phyloP scores from a whole-genome alignment of 2,329 filamentous ascomycete genomes.

The Botrytis squamosa region DNA sequence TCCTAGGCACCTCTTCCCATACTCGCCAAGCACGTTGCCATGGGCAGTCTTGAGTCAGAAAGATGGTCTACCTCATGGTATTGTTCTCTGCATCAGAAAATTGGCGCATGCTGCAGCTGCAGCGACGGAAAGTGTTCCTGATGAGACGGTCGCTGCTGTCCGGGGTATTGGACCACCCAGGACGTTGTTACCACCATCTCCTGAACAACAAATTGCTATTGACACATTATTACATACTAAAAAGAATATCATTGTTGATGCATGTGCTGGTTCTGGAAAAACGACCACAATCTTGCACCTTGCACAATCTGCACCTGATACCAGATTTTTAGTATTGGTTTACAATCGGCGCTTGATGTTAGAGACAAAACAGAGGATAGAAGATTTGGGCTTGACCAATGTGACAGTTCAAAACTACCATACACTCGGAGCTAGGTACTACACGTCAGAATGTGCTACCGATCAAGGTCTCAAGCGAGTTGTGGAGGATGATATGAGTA shows the following conservation, averaged over 20 bases:
- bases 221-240: slow-evolving; percentile 16
- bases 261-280: slow-evolving; percentile 20
- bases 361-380: slow-evolving; percentile 14
- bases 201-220: slow-evolving; percentile 16
- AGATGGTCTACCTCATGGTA: not conserved
- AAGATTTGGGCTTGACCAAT: slow-evolving; percentile 9
- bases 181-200: slow-evolving; percentile 13
- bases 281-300: slow-evolving; percentile 16
- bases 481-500: slow-evolving; percentile 11
- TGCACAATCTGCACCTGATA: slow-evolving; percentile 9
- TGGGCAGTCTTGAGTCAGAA: not conserved
- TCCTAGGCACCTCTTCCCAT: not conserved
- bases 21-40: not conserved
- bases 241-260: slow-evolving; percentile 14
- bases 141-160: not conserved
- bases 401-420: slow-evolving; percentile 12
- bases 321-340: slow-evolving; percentile 6
- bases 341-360: slow-evolving; percentile 20
- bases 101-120: not conserved
- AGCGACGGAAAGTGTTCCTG: not conserved
- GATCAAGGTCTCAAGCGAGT: slow-evolving; percentile 20
- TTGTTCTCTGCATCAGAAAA: not conserved
- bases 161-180: not conserved
- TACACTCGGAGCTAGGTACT: slow-evolving; percentile 7
- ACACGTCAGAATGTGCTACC: slow-evolving; percentile 15